phyloP scores from a whole-genome alignment of 192 early-diverging fungal species.

The Coemansia sp. region DNA sequence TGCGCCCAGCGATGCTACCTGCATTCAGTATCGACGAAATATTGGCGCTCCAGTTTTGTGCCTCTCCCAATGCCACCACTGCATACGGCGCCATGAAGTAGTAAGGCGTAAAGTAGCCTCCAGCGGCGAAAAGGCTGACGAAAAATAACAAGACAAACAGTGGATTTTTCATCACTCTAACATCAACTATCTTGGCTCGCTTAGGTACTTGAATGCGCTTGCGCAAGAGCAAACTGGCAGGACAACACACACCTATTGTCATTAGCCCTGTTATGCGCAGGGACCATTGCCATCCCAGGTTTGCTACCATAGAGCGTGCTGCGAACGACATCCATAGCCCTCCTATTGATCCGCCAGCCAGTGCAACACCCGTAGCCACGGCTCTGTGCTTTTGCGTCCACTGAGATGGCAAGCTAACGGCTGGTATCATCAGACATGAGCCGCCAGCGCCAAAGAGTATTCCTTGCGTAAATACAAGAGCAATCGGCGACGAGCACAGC shows the following conservation, averaged over 20 bases:
- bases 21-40: constrained; percentile 44
- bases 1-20: constrained; percentile 23
- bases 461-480: constrained; percentile 72
- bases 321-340: constrained; percentile 67
- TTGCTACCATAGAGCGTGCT: constrained; percentile 57
- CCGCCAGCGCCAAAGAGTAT: constrained; percentile 71
- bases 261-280: constrained; percentile 69
- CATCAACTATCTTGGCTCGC: constrained; percentile 32
- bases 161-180: constrained; percentile 12
- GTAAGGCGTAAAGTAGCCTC: constrained; percentile 33
- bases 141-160: constrained; percentile 33
- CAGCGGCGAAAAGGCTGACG: constrained; percentile 14
- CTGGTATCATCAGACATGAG: constrained; percentile 64
- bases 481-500: constrained; percentile 51
- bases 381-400: constrained; percentile 72
- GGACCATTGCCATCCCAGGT: constrained; percentile 65
- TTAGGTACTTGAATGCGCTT: constrained; percentile 20
- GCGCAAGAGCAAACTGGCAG: constrained; percentile 24
- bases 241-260: constrained; percentile 18
- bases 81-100: constrained; percentile 38
- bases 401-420: constrained; percentile 66
- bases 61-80: constrained; percentile 6
- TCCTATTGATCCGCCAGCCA: constrained; percentile 72
- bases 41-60: constrained; percentile 27
- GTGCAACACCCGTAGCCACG: constrained; percentile 72